Conservation (phyloP, 495 filamentous ascomycete genomes). For the Xanthoparmelia taractica region DNA sequence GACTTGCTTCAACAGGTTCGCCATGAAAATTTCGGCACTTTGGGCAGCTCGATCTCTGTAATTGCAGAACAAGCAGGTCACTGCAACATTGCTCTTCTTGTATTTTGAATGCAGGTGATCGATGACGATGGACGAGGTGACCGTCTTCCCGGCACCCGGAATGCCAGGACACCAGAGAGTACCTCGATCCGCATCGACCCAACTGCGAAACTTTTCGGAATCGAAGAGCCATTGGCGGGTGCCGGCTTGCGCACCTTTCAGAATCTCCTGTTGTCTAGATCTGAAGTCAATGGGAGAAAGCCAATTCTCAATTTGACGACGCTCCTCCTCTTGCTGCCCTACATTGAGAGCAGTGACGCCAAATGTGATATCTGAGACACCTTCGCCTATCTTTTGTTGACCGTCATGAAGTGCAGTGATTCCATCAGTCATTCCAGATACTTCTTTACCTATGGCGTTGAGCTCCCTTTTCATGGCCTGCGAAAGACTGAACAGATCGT, state of each 20-base stretch:
- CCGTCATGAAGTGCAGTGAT: not conserved
- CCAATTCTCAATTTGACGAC: slow-evolving; percentile 12
- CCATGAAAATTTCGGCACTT: slow-evolving; percentile 9
- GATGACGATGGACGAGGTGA: slow-evolving; percentile 34
- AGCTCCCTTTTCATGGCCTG: not conserved
- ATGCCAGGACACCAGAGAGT: slow-evolving; percentile 42
- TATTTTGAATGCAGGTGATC: slow-evolving; percentile 22
- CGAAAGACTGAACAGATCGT: slow-evolving; percentile 5
- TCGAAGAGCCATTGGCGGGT: slow-evolving; percentile 42
- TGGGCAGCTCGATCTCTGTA: slow-evolving; percentile 5
- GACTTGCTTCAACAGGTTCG: slow-evolving; percentile 15
- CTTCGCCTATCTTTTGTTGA: not conserved
- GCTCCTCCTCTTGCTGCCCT: slow-evolving; percentile 7
- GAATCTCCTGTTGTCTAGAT: slow-evolving; percentile 21
- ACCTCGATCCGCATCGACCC: slow-evolving; percentile 25
- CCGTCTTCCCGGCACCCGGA: slow-evolving; percentile 38
- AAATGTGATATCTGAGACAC: not conserved
- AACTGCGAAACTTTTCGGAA: slow-evolving; percentile 30
- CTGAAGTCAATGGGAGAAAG: slow-evolving; percentile 21
- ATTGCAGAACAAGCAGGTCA: slow-evolving; percentile 9
- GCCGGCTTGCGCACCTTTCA: slow-evolving; percentile 30
- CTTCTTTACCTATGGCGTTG: not conserved
- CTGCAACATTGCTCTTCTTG: not conserved
- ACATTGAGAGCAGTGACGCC: not conserved
- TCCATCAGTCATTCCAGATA: not conserved